Base-by-base conservation (phyloP, 257 asterid species). In the Solanum clarkiae region DNA sequence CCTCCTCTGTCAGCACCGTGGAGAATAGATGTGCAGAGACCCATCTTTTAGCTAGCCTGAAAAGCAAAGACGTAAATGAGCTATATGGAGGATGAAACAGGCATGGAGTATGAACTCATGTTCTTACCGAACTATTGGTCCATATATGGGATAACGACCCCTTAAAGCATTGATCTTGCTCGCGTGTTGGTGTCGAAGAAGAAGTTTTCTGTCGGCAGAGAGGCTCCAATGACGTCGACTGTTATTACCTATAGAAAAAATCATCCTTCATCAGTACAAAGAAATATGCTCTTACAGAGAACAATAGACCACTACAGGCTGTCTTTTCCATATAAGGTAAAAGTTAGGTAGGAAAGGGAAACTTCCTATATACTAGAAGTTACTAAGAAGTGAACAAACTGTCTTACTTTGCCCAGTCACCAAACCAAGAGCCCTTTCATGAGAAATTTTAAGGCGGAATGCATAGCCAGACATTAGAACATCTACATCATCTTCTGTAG, bases 1-100 rank as follows among this genome's bases (percentile, higher is more conserved):
- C 96, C 90, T 95, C 99, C 89, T 94, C 98, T 26, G 91, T 68
- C 88, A 97, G 91, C 86, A 89, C 84, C 54, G 92, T 85, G 24
- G 99, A 97, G 56, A 97, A 92, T 54, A 97, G 91, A 89, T 97
- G 99, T 65, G 98, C 97, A 81, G 98, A 92, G 55, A 95, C 94
- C 99, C 99, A 97, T 62, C 99, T 98, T 90, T 97, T 97, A 40
- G 98, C 98, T 90, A 97, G 95, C 94, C 99, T 94, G 86, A 74
- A 87, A 79, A 40, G 72, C 59, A 22, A 68, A 77, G 13, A 9
- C 59, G 20, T 71, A 84, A 40, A 22, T 80, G 72, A 83, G 51
- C 47, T 14, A 22, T 68, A 60, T 22, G 84, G 55, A 70, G 47
- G 10, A 60, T 14, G 18, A 70, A 75, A 57, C 14, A 36, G 56